Evolutionary conservation across 129 eudicot genomes (phyloP).

Genomic region (Tanacetum coccineum): DNA sequence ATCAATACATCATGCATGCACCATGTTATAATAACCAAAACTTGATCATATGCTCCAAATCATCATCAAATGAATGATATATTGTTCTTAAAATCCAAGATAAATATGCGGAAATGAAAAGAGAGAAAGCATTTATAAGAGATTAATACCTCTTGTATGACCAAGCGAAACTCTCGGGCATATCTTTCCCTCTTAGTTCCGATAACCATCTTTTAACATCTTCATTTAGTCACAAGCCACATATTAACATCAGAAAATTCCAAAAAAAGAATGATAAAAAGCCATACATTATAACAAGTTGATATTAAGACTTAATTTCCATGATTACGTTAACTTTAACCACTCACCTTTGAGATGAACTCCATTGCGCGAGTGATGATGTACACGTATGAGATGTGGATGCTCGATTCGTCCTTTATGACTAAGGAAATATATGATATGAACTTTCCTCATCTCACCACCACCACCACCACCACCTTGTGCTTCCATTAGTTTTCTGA

Average conservation of each 20-base stretch:
- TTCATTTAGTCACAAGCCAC: slow-evolving; percentile 10
- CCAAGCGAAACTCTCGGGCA: slow-evolving; percentile 79
- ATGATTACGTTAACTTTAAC: too few species aligned
- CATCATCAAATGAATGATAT: neutral
- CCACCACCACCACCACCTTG: slow-evolving; percentile 42
- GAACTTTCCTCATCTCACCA: slow-evolving; percentile 61
- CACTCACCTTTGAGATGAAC: slow-evolving; percentile 50
- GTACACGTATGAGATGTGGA: slow-evolving; percentile 72
- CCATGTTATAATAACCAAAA: neutral
- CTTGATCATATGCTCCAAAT: neutral
- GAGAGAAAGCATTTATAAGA: too few species aligned
- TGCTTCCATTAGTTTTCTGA: slow-evolving; percentile 62
- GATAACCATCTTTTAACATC: slow-evolving; percentile 73
- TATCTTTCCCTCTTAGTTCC: slow-evolving; percentile 70
- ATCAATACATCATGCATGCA: slow-evolving; percentile 15
- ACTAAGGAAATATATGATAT: slow-evolving; percentile 66
- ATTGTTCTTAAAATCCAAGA: neutral
- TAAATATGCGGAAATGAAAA: neutral
- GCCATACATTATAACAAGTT: neutral
- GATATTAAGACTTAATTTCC: neutral
- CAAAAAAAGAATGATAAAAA: neutral
- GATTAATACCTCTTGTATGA: slow-evolving; percentile 70
- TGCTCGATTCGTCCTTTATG: slow-evolving; percentile 60
- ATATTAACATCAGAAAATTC: neutral
- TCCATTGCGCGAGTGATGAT: slow-evolving; percentile 58